These are phyloP conservation scores for Aegilops umbellulata DNA, from an alignment of 176 grass and related monocot genomes.

Conservation along the genomic window DNA sequence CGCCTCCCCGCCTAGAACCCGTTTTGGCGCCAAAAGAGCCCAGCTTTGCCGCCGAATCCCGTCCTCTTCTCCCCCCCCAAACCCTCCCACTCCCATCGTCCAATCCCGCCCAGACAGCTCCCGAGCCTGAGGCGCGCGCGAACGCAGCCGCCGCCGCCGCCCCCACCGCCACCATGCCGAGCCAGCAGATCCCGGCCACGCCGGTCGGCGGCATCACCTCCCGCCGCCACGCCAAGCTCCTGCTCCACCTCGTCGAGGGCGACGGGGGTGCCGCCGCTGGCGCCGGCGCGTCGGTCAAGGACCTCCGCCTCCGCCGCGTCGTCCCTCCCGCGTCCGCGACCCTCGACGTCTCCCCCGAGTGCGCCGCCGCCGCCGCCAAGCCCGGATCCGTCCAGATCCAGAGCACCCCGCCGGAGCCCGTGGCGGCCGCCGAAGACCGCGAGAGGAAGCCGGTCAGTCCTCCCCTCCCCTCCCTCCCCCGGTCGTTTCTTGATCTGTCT, in stretches of 20 bases:
- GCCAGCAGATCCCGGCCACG: not conserved
- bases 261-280: not conserved
- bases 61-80: not conserved
- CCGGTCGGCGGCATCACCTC: not conserved
- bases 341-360: constrained; percentile 12
- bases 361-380: not conserved
- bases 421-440: constrained; percentile 1
- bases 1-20: not conserved
- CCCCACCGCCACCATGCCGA: constrained; percentile 4
- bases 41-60: constrained; percentile 20
- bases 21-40: constrained; percentile 31
- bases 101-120: not conserved
- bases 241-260: not conserved
- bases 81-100: not conserved
- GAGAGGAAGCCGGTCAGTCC: constrained; percentile 32
- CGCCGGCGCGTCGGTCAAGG: constrained; percentile 34
- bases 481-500: not conserved
- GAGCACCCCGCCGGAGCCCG: constrained; percentile 20
- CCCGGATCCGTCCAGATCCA: constrained; percentile 6
- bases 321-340: constrained; percentile 45
- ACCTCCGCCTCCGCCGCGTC: constrained; percentile 66
- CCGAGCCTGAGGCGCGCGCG: not conserved
- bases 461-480: no score
- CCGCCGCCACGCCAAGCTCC: constrained; percentile 31
- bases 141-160: not conserved